Evolutionary conservation across 345 rosid species (phyloP), one percentile per base, ranked within the genome.

Genomic region (Microcos paniculata): DNA sequence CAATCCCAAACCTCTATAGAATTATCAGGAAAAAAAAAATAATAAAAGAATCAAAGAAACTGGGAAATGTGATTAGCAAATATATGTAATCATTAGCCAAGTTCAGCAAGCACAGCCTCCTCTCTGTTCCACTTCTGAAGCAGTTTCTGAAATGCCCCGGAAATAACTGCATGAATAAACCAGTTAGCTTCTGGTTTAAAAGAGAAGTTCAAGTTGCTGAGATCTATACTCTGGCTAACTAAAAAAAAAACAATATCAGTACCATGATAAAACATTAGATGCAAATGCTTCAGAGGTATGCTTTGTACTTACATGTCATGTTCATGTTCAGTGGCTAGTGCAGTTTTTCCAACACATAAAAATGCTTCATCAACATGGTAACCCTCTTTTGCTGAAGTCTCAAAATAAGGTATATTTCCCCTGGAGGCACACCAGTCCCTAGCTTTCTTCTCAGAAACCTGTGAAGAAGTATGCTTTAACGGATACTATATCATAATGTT

Each of bases 361-460:
- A 92, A 94, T 9, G 98, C 97, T 78, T 90, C 93, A 70, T 91
- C 93, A 8, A 94, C 86, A 62, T 89, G 89, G 79, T 83, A 83
- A 81, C 85, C 79, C 75, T 89, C 92, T 78, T 91, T 92, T 1
- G 98, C 97, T 7, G 98, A 94, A 38, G 97, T 92, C 86, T 92
- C 97, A 64, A 86, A 83, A 80, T 89, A 91, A 1, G 95, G 90
- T 61, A 91, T 83, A 72, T 85, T 87, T 48, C 94, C 90, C 75
- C 62, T 88, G 7, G 88, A 84, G 23, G 71, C 86, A 79, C 97
- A 94, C 98, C 97, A 92, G 4, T 90, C 98, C 35, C 65, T 75
- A 2, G 94, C 97, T 80, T 82, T 90, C 74, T 85, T 88, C 80
- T 88, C 85, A 16, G 97, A 74, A 64, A 94, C 91, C 97, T 94